Base-by-base conservation (phyloP, 2,329 filamentous ascomycete species). In the Fusarium sp. region DNA sequence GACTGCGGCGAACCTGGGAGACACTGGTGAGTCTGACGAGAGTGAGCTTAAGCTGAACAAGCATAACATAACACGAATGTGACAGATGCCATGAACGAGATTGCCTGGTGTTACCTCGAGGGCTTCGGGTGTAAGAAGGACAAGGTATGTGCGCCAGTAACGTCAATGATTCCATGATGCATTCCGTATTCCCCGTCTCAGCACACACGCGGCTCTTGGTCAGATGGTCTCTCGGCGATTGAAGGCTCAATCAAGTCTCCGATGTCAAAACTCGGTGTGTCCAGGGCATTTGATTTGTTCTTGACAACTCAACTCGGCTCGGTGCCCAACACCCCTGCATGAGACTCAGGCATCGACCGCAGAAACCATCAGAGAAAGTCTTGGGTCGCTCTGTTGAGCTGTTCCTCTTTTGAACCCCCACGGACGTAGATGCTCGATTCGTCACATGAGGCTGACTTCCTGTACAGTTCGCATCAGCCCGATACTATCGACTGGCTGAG, bases 101-200 rank as follows among this genome's bases (percentile, higher is more conserved):
- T 93, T 64, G 97, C 92, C 39, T 97, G 95, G 95, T 99, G 97
- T 86, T 98, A 97, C 87, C 84, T 97, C 31, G 93, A 98, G 81
- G 97, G 97, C n/a, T 98, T 97, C 84, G 97, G 97, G 37, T 96
- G 95, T 80, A 97, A 95, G 83, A 99, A 98, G 84, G 95, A 99
- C 87, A 98, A 98, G 94, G 96, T 98, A 88, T 84, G 94, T 90
- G 64, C 54, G 56, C 67, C 64, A 43, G 59, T 24, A 22, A 57
- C 29, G 13, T 22, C 52, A 57, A 52, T 52, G 59, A 48, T 67
- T 41, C 65, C 59, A 67, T 64, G 45, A 67, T 64, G 50, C 69
- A 35, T 43, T 27, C 67, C 60, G 60, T 22, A 61, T 59, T 61
- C 13, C 35, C 22, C 58, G 61, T 64, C 68, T 52, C 50, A 45